Evolutionary conservation across 192 early-diverging fungal species (phyloP).

Genomic region (Podila epigama): DNA sequence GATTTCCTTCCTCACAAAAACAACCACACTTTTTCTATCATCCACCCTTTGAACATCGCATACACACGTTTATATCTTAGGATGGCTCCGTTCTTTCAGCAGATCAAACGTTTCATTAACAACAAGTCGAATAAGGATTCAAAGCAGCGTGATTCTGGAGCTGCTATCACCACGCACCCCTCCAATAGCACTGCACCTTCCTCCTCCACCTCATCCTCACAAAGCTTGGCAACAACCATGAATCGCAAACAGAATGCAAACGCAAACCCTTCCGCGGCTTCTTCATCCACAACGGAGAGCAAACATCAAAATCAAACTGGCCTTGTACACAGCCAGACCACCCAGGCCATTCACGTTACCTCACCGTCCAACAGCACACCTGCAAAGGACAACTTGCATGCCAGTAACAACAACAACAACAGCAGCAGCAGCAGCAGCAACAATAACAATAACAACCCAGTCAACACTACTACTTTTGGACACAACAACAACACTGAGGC

Average conservation of each 20-base stretch:
- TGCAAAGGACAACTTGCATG: background rate
- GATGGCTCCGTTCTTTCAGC: background rate
- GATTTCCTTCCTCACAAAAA: background rate
- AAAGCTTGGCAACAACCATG: background rate
- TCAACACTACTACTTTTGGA: background rate
- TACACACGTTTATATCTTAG: background rate
- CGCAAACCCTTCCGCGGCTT: background rate
- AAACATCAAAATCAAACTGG: background rate
- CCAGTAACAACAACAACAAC: slow-evolving; percentile 7
- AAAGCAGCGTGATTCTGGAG: background rate
- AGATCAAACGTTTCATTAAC: background rate
- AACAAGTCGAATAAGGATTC: background rate
- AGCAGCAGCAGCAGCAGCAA: slow-evolving; percentile 1
- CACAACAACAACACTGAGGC: slow-evolving; percentile 27
- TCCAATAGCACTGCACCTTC: too few species aligned
- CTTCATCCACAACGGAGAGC: background rate
- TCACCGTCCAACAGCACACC: background rate
- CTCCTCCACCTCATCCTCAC: background rate
- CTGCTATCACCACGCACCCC: background rate
- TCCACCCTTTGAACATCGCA: background rate
- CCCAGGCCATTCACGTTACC: too few species aligned
- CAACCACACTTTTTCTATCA: background rate
- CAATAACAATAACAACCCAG: background rate
- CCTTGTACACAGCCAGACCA: too few species aligned
- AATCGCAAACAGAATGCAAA: background rate